A percentile compares a stretch with the other conserved stretches of the same genome.
Conservation (phyloP, 2,329 filamentous ascomycete species). For the Claviceps sorghi region DNA sequence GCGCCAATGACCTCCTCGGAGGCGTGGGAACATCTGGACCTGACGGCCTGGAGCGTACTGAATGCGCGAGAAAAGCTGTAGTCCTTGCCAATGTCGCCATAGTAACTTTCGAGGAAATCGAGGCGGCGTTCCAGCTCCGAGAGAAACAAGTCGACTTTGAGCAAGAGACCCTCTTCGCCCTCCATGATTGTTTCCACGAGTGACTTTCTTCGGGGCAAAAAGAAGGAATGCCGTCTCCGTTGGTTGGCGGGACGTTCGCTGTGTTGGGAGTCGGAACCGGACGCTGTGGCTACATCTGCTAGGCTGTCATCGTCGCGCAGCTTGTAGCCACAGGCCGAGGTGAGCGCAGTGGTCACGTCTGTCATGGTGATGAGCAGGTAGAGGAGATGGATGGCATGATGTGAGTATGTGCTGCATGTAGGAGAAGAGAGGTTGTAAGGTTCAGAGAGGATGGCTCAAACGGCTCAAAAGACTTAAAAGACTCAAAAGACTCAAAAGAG, state of each 20-base stretch:
- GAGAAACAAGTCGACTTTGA: constrained; percentile 66
- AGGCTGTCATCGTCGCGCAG: constrained; percentile 12
- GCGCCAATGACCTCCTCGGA: constrained; percentile 83
- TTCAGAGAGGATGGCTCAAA: not conserved
- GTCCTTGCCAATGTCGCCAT: constrained; percentile 72
- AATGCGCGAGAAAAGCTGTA: constrained; percentile 74
- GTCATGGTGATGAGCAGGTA: constrained; percentile 17
- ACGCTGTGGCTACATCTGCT: constrained; percentile 24
- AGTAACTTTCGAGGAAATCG: constrained; percentile 81
- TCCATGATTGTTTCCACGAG: constrained; percentile 48
- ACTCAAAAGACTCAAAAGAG: no score
- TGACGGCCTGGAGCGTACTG: constrained; percentile 70
- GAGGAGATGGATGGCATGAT: not conserved
- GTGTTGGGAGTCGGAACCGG: constrained; percentile 24
- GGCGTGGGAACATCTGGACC: constrained; percentile 75
- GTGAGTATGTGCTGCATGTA: not conserved
- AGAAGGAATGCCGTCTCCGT: constrained; percentile 42
- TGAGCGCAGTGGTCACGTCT: constrained; percentile 23
- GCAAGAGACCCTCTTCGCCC: constrained; percentile 44
- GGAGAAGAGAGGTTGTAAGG: not conserved
- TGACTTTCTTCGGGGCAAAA: constrained; percentile 41
- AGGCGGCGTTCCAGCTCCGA: constrained; percentile 74
- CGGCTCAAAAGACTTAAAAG: no score
- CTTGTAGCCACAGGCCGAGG: constrained; percentile 22
- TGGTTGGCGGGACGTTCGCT: constrained; percentile 16